These are phyloP conservation scores for Dalbergia cochinchinensis DNA, from an alignment of 306 rosid species.

Conservation along the genomic window DNA sequence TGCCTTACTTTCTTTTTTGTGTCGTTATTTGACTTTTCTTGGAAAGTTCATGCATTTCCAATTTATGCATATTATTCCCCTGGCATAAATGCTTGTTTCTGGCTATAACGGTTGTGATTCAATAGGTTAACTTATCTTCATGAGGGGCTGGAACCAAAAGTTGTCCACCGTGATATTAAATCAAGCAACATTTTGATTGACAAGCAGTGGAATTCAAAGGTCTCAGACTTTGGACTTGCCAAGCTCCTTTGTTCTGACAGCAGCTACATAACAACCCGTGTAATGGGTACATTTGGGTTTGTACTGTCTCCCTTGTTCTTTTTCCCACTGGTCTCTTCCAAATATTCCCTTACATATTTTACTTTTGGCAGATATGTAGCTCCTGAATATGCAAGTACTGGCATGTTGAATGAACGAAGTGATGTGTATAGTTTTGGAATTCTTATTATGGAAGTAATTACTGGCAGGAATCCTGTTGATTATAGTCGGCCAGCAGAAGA, in stretches of 20 bases:
- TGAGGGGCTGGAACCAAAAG: conserved; percentile 94
- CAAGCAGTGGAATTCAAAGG: conserved; percentile 91
- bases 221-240: conserved; percentile 94
- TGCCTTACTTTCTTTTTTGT: background rate
- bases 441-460: conserved; percentile 87
- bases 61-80: background rate
- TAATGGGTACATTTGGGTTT: conserved; percentile 95
- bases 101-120: conserved; percentile 20
- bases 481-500: conserved; percentile 78
- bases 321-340: background rate
- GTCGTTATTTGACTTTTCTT: background rate
- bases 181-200: conserved; percentile 88
- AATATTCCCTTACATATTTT: conserved; percentile 11
- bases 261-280: conserved; percentile 88
- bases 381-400: conserved; percentile 94
- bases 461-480: conserved; percentile 93
- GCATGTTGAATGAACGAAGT: conserved; percentile 90
- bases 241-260: conserved; percentile 83
- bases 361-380: conserved; percentile 78
- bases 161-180: conserved; percentile 89
- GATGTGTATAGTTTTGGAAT: conserved; percentile 89
- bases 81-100: background rate
- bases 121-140: conserved; percentile 82
- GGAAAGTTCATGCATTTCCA: background rate
- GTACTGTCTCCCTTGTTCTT: conserved; percentile 37